A percentile compares a stretch with the other conserved stretches of the same genome.
phyloP scores from a whole-genome alignment of 2,329 filamentous ascomycete species.

The Ceratocystis papillata region DNA sequence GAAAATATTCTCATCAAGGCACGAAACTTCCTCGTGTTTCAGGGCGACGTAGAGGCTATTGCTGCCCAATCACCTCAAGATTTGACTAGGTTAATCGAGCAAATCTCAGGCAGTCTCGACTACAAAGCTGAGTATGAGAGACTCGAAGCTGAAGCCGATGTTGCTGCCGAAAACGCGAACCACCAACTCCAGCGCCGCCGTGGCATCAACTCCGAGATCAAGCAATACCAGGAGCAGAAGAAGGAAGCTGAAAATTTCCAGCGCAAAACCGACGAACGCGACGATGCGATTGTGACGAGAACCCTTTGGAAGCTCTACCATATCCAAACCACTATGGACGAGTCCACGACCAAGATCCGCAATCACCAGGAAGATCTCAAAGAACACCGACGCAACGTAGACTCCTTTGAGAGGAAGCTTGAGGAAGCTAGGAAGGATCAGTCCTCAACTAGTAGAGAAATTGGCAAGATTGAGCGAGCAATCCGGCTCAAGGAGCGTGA shows the following conservation, averaged over 20 bases:
- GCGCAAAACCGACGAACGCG: slow-evolving; percentile 77
- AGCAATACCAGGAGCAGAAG: slow-evolving; percentile 95
- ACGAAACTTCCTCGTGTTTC: slow-evolving; percentile 94
- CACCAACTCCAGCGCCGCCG: slow-evolving; percentile 80
- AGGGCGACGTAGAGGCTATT: slow-evolving; percentile 95
- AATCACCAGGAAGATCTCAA: slow-evolving; percentile 91
- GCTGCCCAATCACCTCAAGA: slow-evolving; percentile 91
- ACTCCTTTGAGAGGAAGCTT: slow-evolving; percentile 68
- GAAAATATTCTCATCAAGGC: slow-evolving; percentile 98
- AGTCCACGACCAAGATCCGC: slow-evolving; percentile 80
- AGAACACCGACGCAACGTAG: slow-evolving; percentile 78
- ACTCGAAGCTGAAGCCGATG: slow-evolving; percentile 75
- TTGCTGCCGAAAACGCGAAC: slow-evolving; percentile 77
- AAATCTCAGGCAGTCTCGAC: slow-evolving; percentile 92
- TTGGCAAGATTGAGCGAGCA: slow-evolving; percentile 68
- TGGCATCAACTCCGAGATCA: slow-evolving; percentile 95
- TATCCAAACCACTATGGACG: slow-evolving; percentile 85
- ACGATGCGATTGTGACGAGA: slow-evolving; percentile 83
- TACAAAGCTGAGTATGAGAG: slow-evolving; percentile 89
- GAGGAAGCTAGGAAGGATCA: slow-evolving; percentile 80
- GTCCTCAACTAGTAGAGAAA: slow-evolving; percentile 61
- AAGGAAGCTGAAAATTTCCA: slow-evolving; percentile 89
- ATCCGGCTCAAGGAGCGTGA: slow-evolving; percentile 80
- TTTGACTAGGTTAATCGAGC: slow-evolving; percentile 85
- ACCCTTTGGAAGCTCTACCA: slow-evolving; percentile 96